phyloP scores from a whole-genome alignment of 306 rosid species.

The Acacia melanoxylon region DNA sequence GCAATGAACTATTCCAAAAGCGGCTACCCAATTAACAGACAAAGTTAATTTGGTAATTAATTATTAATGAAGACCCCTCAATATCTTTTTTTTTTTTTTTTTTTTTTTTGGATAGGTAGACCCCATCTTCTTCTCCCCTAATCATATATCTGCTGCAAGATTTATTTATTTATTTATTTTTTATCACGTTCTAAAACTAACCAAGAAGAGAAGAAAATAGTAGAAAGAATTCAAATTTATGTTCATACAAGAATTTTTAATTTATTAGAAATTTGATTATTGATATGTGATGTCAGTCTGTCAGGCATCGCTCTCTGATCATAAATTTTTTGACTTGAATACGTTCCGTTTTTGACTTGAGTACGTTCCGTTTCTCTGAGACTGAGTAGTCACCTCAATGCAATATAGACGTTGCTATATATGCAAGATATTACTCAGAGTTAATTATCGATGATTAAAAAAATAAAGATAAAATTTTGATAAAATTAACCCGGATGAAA shows the following conservation, averaged over 20 bases:
- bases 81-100: neutral
- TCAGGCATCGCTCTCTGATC: neutral
- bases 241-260: neutral
- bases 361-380: neutral
- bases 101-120: too few relatives aligned
- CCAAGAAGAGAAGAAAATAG: neutral
- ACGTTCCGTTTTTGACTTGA: neutral
- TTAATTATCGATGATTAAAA: neutral
- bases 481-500: too few relatives aligned
- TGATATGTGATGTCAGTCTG: neutral
- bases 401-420: neutral
- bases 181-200: neutral
- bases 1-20: conserved; percentile 12
- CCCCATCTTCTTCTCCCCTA: neutral
- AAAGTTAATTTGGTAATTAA: neutral
- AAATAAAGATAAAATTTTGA: too few relatives aligned
- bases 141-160: neutral
- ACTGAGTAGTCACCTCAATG: neutral
- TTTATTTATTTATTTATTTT: too few relatives aligned
- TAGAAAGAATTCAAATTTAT: neutral
- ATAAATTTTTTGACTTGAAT: neutral
- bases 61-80: neutral
- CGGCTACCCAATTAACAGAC: conserved; percentile 8
- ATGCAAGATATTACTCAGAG: neutral
- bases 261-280: neutral